A percentile compares a stretch with the other conserved stretches of the same genome.
These are phyloP conservation scores for Yamadazyma atlantica DNA, from an alignment of 1,139 yeast genomes.

Conservation along the genomic window DNA sequence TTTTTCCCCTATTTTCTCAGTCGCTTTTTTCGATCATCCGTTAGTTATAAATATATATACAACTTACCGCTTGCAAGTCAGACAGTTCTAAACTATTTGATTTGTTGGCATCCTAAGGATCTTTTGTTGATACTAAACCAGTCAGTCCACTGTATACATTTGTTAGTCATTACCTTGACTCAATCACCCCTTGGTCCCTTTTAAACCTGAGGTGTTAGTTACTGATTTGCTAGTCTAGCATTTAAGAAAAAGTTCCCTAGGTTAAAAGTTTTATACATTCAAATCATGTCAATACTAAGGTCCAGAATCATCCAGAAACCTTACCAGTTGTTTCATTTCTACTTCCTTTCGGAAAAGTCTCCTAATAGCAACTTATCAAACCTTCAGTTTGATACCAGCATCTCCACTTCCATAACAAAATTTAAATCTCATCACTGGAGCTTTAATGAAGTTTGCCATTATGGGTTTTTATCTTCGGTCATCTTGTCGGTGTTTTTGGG, in stretches of 20 bases:
- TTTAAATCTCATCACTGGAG: slow-evolving; percentile 52
- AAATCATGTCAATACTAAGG: slow-evolving; percentile 27
- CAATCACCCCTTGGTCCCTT: no score
- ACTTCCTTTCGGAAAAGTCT: slow-evolving; percentile 60
- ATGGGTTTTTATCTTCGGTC: slow-evolving; percentile 47
- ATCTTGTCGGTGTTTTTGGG: slow-evolving; percentile 53
- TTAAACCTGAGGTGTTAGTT: no score
- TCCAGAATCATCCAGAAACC: slow-evolving; percentile 38
- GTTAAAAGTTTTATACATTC: background rate
- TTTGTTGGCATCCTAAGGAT: no score
- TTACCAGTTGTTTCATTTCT: slow-evolving; percentile 47
- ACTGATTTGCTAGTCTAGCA: no score
- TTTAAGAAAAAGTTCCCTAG: no score
- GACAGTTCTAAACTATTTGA: no score
- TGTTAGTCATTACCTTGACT: no score
- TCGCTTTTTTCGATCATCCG: background rate
- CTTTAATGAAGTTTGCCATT: slow-evolving; percentile 49
- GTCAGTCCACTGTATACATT: no score
- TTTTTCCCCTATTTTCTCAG: slow-evolving; percentile 1
- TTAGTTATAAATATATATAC: background rate
- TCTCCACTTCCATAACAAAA: slow-evolving; percentile 46
- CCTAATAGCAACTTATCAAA: slow-evolving; percentile 54
- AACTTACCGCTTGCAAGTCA: no score
- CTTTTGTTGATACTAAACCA: background rate
- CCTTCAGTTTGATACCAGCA: slow-evolving; percentile 60